Conservation (phyloP, 202 grass and related monocot species). For the Hordeum pubiflorum region DNA sequence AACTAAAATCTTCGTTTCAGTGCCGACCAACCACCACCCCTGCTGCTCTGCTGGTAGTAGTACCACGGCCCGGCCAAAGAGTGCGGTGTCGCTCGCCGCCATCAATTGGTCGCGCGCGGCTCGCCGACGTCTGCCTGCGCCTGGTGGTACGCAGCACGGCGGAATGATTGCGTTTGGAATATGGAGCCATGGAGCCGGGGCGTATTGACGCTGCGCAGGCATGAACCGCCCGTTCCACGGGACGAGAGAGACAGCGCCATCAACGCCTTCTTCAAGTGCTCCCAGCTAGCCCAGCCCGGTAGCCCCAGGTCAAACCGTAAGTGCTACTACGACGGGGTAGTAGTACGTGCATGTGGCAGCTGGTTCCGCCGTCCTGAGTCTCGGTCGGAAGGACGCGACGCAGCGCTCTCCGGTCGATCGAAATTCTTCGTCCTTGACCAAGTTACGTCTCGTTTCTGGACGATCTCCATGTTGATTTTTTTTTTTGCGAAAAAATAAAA, state of each 20-base stretch:
- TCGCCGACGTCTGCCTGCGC: background rate
- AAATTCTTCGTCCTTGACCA: background rate
- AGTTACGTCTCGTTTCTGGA: no score
- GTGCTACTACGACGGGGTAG: no score
- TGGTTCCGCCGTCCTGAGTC: background rate
- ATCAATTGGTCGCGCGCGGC: background rate
- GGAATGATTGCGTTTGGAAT: background rate
- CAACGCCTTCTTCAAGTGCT: constrained; percentile 1
- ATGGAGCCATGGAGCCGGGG: background rate
- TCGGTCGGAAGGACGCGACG: background rate
- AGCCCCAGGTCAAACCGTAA: background rate
- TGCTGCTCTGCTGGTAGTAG: no score
- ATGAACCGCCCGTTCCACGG: background rate
- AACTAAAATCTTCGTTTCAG: background rate
- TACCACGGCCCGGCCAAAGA: no score
- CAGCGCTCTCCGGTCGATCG: background rate
- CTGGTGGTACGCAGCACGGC: background rate
- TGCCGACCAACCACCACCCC: background rate
- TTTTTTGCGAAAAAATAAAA: no score
- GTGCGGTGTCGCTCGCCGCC: background rate
- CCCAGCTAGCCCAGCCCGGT: background rate
- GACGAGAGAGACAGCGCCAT: background rate
- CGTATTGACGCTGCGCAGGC: background rate
- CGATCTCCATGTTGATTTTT: no score
- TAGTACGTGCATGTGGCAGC: background rate